phyloP scores from a whole-genome alignment of 2,329 filamentous ascomycete species.

The Paracorniculantispora psalliotae region DNA sequence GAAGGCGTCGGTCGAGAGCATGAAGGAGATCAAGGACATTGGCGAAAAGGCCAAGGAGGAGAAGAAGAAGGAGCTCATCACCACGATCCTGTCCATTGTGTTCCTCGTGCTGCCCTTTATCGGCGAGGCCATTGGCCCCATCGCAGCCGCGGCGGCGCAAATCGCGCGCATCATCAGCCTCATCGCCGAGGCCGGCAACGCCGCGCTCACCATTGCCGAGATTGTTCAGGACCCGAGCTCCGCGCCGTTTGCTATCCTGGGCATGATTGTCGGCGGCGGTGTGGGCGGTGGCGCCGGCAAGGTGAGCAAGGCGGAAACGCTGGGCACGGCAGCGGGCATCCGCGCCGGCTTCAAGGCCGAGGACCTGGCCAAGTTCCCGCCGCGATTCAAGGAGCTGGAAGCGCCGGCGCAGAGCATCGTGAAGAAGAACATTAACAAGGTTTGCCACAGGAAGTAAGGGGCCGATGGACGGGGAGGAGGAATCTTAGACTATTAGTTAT shows the following conservation, averaged over 20 bases:
- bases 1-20: neutral
- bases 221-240: slow-evolving; percentile 21
- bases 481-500: too few relatives aligned
- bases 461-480: too few relatives aligned
- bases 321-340: neutral
- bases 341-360: neutral
- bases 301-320: neutral
- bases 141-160: neutral
- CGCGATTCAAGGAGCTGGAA: neutral
- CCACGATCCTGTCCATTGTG: slow-evolving; percentile 37
- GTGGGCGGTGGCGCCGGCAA: neutral
- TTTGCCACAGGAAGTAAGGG: too few relatives aligned
- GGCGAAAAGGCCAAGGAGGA: slow-evolving; percentile 17
- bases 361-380: neutral
- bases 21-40: neutral
- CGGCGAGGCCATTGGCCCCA: neutral
- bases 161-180: slow-evolving; percentile 13
- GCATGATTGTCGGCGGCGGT: slow-evolving; percentile 16
- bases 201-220: slow-evolving; percentile 20
- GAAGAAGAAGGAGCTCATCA: slow-evolving; percentile 21
- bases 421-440: too few relatives aligned
- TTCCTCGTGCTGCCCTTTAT: slow-evolving; percentile 41
- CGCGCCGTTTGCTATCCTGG: slow-evolving; percentile 24
- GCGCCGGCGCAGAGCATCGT: neutral
- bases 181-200: slow-evolving; percentile 19